Conservation (phyloP, 495 filamentous ascomycete species). For the Hypoxylon perforatum region DNA sequence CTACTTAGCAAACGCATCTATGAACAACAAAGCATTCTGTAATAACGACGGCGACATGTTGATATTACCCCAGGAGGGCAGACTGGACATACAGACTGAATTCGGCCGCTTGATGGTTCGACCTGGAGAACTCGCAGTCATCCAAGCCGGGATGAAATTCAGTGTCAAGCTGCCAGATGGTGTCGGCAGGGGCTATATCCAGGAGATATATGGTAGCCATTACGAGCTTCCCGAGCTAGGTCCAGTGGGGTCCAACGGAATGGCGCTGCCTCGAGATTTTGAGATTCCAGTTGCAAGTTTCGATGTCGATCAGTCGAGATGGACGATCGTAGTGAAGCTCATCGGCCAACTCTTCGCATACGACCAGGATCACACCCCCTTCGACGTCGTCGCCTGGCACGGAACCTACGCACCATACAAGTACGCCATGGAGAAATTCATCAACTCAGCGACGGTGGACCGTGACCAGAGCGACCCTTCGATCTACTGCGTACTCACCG, state of each 20-base stretch:
- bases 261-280: constrained; percentile 79
- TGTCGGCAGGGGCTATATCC: constrained; percentile 69
- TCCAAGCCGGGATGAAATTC: constrained; percentile 76
- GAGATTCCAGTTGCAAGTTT: constrained; percentile 75
- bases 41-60: constrained; percentile 78
- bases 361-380: constrained; percentile 74
- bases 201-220: constrained; percentile 74
- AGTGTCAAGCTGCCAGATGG: constrained; percentile 57
- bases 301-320: constrained; percentile 60
- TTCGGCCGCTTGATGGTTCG: constrained; percentile 64
- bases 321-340: constrained; percentile 72
- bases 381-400: constrained; percentile 83
- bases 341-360: constrained; percentile 71
- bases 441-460: constrained; percentile 65
- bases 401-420: constrained; percentile 77
- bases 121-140: constrained; percentile 77
- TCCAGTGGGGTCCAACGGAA: constrained; percentile 76
- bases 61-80: constrained; percentile 73
- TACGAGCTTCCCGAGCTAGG: constrained; percentile 77
- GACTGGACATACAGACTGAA: constrained; percentile 75
- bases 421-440: constrained; percentile 80
- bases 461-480: constrained; percentile 79
- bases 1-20: constrained; percentile 74
- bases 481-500: constrained; percentile 77
- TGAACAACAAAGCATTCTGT: constrained; percentile 74